Base-by-base conservation (phyloP, 192 early-diverging fungal species). In the Coemansia sp. region DNA sequence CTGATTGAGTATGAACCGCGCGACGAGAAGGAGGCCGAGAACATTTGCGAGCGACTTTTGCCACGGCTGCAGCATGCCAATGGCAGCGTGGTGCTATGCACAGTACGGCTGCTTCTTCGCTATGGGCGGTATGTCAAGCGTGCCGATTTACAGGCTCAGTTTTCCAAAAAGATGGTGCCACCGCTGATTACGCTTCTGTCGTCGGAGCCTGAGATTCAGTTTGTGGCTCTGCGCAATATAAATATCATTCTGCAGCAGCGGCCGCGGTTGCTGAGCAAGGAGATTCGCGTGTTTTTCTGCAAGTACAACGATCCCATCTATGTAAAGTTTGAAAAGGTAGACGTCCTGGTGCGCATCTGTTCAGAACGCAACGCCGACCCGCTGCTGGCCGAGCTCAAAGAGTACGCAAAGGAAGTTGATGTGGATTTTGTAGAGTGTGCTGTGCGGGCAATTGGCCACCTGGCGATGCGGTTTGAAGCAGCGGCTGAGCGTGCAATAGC, bases 281-380 rank as follows among this genome's bases (percentile, higher is more conserved):
- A 98, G 57, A 94, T 96, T 44, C 83, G 93, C 26, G 94, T 97
- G 16, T 98, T 98, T 72, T 98, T 96, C 68, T 94, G 91, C 78
- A 94, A 94, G 68, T 98, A 94, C 81, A 97, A 98, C 72, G 96
- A 98, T 78, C 93, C 96, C 21, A 89, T 89, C 18, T 98, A 96
- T 57, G 94, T 98, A 59, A 98, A 98, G 71, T 79, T 88, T 33
- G 94, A 97, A 53, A 98, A 98, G 60, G 80, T 98, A 30, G 91
- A 93, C 48, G 88, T 98, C 38, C 88, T 98, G 69, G 89, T 97
- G 61, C 88, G 86, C 42, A 83, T 98, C 18, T 89, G 87, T 58
- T 87, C 85, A 18, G 90, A 91, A 50, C 79, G 82, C 54, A 96
- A 95, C 59, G 80, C 93, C 13, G 94, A 97, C 50, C 92, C 94